phyloP scores from a whole-genome alignment of 164 flowering plant genomes.

The Umbilicus rupestris region DNA sequence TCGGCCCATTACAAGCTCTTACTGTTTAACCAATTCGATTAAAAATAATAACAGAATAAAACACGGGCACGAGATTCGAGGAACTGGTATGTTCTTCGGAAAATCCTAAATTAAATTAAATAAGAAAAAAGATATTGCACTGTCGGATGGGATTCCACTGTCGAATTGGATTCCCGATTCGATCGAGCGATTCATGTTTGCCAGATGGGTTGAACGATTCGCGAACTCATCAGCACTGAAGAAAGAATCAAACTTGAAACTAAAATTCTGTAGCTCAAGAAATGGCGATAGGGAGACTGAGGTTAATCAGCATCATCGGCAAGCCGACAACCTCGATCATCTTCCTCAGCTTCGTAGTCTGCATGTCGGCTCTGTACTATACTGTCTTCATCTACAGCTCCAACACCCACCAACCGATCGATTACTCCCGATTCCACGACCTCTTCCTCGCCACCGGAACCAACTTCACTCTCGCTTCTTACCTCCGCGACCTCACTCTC shows the following conservation, averaged over 20 bases:
- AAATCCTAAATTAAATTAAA: neutral
- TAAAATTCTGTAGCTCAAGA: too few species aligned
- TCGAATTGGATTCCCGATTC: too few species aligned
- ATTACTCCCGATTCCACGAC: conserved; percentile 20
- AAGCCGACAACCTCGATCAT: conserved; percentile 3
- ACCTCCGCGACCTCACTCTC: conserved; percentile 66
- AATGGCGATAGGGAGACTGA: neutral
- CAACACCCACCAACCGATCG: neutral
- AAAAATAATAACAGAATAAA: too few species aligned
- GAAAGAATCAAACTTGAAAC: too few species aligned
- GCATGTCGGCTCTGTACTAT: neutral
- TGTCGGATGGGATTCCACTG: neutral
- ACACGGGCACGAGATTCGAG: too few species aligned
- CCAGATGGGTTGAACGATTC: too few species aligned
- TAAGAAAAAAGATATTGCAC: neutral
- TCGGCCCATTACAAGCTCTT: too few species aligned
- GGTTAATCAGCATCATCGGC: neutral
- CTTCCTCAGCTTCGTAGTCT: neutral
- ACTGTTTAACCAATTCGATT: too few species aligned
- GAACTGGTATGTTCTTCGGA: too few species aligned
- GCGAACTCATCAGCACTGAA: too few species aligned
- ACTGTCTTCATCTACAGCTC: neutral
- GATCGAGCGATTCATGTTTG: neutral
- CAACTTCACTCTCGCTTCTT: conserved; percentile 54
- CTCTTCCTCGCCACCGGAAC: conserved; percentile 47